Evolutionary conservation across 2,329 filamentous ascomycete species (phyloP).

Genomic region (Botryosphaeria agaves): DNA sequence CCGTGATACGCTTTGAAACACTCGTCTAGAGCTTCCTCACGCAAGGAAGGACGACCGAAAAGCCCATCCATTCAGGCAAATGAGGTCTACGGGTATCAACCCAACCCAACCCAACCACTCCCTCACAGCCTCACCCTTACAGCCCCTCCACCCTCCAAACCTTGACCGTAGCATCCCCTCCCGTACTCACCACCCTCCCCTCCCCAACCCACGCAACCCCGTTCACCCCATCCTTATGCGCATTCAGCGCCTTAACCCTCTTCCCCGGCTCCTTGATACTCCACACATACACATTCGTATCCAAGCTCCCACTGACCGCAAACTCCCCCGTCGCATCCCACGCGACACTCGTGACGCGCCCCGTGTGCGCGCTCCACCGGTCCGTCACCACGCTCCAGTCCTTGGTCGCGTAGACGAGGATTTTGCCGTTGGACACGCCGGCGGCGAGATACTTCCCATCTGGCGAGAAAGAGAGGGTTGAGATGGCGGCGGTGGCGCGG

Average conservation of each 20-base stretch:
- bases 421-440: slow-evolving; percentile 73
- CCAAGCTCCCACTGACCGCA: slow-evolving; percentile 68
- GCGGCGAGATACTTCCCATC: slow-evolving; percentile 64
- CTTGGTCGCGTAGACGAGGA: slow-evolving; percentile 52
- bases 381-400: slow-evolving; percentile 63
- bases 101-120: not conserved
- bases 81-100: no score
- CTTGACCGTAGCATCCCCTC: slow-evolving; percentile 82
- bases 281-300: slow-evolving; percentile 90
- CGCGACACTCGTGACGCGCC: slow-evolving; percentile 46
- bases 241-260: slow-evolving; percentile 67
- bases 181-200: slow-evolving; percentile 54
- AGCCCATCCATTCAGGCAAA: no score
- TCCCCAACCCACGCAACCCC: slow-evolving; percentile 58
- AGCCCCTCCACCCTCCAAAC: slow-evolving; percentile 56
- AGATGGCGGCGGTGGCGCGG: slow-evolving; percentile 54
- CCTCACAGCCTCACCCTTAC: no score
- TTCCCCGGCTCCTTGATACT: slow-evolving; percentile 69
- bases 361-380: slow-evolving; percentile 56
- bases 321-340: slow-evolving; percentile 70
- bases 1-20: no score
- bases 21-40: no score
- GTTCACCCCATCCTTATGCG: slow-evolving; percentile 90
- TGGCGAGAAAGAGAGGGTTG: slow-evolving; percentile 66
- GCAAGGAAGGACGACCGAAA: no score